phyloP scores from a whole-genome alignment of 768 basidiomycete species.

The Rhizopogon vulgaris region DNA sequence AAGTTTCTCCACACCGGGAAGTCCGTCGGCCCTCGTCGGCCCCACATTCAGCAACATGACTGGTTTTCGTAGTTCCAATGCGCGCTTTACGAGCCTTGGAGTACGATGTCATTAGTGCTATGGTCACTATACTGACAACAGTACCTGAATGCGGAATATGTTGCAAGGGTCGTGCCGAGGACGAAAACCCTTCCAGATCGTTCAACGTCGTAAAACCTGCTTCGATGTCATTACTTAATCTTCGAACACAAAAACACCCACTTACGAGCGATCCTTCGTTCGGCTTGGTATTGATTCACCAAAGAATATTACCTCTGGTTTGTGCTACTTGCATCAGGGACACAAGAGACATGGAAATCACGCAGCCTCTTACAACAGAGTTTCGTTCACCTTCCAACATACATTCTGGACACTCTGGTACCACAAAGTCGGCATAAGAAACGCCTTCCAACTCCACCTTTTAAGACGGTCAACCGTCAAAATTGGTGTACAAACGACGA shows the following conservation, averaged over 20 bases:
- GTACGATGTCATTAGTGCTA: slow-evolving; percentile 2
- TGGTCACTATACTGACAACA: not conserved
- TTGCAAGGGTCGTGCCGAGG: slow-evolving; percentile 87
- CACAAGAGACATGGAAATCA: slow-evolving; percentile 9
- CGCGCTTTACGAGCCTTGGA: slow-evolving; percentile 70
- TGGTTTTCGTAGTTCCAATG: slow-evolving; percentile 67
- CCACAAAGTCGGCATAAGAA: slow-evolving; percentile 68
- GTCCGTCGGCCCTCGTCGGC: slow-evolving; percentile 76
- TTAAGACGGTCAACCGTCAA: not conserved
- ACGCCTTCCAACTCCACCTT: slow-evolving; percentile 80
- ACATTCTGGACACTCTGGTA: slow-evolving; percentile 76
- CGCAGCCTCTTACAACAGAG: slow-evolving; percentile 41
- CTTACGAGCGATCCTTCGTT: slow-evolving; percentile 71
- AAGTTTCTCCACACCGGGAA: slow-evolving; percentile 69
- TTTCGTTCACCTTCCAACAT: slow-evolving; percentile 48
- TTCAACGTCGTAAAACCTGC: slow-evolving; percentile 55
- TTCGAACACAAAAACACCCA: slow-evolving; percentile 1
- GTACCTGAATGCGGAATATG: slow-evolving; percentile 86
- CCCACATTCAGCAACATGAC: slow-evolving; percentile 83
- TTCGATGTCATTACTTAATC: not conserved
- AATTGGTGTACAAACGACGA: not conserved
- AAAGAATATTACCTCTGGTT: slow-evolving; percentile 83
- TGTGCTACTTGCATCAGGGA: slow-evolving; percentile 40
- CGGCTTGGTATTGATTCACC: slow-evolving; percentile 75
- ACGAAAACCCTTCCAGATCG: slow-evolving; percentile 64